Conservation (phyloP, 805 yeast species). For the Starmera caribaea region DNA sequence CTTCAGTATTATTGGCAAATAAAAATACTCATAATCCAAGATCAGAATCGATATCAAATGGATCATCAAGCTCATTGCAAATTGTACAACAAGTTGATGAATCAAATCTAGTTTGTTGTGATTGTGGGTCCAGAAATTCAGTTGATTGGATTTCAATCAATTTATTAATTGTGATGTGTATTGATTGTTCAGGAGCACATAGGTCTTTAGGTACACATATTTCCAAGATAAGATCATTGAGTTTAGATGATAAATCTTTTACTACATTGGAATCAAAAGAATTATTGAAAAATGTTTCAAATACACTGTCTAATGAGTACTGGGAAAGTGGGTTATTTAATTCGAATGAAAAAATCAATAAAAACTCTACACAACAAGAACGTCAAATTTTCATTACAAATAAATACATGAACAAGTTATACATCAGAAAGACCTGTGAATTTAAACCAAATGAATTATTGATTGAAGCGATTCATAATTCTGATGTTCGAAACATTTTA, state of each 20-base stretch:
- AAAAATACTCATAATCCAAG: background rate
- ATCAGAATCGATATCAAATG: background rate
- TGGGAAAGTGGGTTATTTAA: slow-evolving; percentile 38
- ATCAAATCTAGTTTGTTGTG: slow-evolving; percentile 66
- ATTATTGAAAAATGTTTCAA: slow-evolving; percentile 47
- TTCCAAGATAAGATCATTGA: slow-evolving; percentile 68
- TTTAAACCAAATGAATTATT: slow-evolving; percentile 25
- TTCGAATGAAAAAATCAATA: slow-evolving; percentile 18
- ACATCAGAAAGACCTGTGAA: slow-evolving; percentile 15
- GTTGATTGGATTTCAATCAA: slow-evolving; percentile 89
- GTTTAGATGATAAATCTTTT: slow-evolving; percentile 50
- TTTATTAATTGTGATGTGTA: slow-evolving; percentile 62
- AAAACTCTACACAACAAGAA: slow-evolving; percentile 30
- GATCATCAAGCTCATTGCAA: slow-evolving; percentile 4
- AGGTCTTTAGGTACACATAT: slow-evolving; percentile 77
- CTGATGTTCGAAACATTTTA: slow-evolving; percentile 35
- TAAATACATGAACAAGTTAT: slow-evolving; percentile 54
- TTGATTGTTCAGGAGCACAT: slow-evolving; percentile 84
- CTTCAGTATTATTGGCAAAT: background rate
- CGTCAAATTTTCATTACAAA: slow-evolving; percentile 51
- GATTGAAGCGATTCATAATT: slow-evolving; percentile 43
- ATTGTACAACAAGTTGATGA: slow-evolving; percentile 27
- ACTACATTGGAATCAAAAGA: slow-evolving; percentile 50
- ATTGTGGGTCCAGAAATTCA: slow-evolving; percentile 53
- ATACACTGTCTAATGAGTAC: slow-evolving; percentile 44